Conservation (phyloP, 2,329 filamentous ascomycete genomes). For the Aquanectria penicillioides region DNA sequence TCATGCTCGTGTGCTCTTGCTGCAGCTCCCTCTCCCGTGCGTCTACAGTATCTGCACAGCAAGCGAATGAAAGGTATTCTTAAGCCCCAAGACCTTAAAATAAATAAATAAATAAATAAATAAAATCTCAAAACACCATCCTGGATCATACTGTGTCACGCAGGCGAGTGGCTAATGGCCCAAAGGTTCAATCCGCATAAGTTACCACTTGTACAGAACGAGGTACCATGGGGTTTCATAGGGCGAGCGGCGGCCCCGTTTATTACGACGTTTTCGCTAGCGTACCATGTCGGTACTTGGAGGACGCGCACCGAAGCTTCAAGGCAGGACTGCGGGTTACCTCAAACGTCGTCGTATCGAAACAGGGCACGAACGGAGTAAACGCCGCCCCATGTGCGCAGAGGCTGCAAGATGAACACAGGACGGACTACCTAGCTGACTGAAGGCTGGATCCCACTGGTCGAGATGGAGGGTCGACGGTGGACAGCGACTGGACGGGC, state of each 20-base stretch:
- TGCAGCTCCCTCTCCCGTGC: constrained; percentile 10
- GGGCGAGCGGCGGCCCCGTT: constrained; percentile 27
- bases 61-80: neutral
- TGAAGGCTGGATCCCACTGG: constrained; percentile 22
- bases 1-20: constrained; percentile 13
- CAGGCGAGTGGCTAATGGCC: neutral
- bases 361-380: neutral
- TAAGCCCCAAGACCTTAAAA: neutral
- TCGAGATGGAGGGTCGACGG: constrained; percentile 37
- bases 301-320: neutral
- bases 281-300: constrained; percentile 32
- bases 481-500: constrained; percentile 32
- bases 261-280: constrained; percentile 37
- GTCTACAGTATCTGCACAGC: constrained; percentile 9
- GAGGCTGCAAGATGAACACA: constrained; percentile 21
- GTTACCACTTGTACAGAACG: no score
- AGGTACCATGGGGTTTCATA: no score
- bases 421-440: constrained; percentile 13
- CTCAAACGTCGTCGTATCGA: constrained; percentile 9
- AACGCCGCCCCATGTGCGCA: constrained; percentile 7
- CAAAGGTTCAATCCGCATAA: neutral
- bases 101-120: no score
- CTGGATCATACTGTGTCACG: neutral
- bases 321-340: constrained; percentile 2
- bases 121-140: neutral